Evolutionary conservation across 495 filamentous ascomycete genomes (phyloP).

Genomic region (Talaromyces stipitatus): DNA sequence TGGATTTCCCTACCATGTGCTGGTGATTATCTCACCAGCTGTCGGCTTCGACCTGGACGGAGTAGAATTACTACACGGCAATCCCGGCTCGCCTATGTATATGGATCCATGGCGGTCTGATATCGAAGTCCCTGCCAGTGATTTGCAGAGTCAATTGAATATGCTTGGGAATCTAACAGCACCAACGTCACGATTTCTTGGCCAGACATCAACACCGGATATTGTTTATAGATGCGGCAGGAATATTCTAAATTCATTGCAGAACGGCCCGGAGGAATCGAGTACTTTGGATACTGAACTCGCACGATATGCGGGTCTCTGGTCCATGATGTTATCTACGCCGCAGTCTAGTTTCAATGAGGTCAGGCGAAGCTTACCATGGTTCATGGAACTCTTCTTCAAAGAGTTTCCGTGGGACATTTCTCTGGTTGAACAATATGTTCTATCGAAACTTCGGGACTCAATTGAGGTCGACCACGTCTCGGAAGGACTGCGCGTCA

Average conservation of each 20-base stretch:
- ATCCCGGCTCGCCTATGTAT: constrained; percentile 55
- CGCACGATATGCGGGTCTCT: constrained; percentile 69
- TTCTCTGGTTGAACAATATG: constrained; percentile 55
- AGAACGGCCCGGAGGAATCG: constrained; percentile 22
- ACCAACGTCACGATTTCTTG: constrained; percentile 48
- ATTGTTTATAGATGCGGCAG: constrained; percentile 69
- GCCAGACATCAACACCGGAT: constrained; percentile 49
- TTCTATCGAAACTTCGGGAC: constrained; percentile 48
- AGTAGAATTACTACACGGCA: constrained; percentile 35
- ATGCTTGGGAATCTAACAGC: constrained; percentile 50
- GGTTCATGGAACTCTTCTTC: constrained; percentile 59
- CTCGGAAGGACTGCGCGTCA: constrained; percentile 46
- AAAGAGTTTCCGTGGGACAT: constrained; percentile 54
- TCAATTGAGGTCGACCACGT: constrained; percentile 37
- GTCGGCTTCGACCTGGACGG: constrained; percentile 56
- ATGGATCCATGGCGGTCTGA: constrained; percentile 74
- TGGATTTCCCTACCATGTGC: constrained; percentile 72
- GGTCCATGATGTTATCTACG: constrained; percentile 63
- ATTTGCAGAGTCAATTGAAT: constrained; percentile 52
- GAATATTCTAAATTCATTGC: constrained; percentile 65
- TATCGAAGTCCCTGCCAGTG: constrained; percentile 51
- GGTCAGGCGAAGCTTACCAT: constrained; percentile 54
- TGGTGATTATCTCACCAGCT: constrained; percentile 59
- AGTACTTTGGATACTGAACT: constrained; percentile 44
- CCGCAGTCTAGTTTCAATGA: constrained; percentile 40